A percentile compares a stretch with the other conserved stretches of the same genome.
phyloP scores from a whole-genome alignment of 441 rosid species.

The Corymbia citriodora region DNA sequence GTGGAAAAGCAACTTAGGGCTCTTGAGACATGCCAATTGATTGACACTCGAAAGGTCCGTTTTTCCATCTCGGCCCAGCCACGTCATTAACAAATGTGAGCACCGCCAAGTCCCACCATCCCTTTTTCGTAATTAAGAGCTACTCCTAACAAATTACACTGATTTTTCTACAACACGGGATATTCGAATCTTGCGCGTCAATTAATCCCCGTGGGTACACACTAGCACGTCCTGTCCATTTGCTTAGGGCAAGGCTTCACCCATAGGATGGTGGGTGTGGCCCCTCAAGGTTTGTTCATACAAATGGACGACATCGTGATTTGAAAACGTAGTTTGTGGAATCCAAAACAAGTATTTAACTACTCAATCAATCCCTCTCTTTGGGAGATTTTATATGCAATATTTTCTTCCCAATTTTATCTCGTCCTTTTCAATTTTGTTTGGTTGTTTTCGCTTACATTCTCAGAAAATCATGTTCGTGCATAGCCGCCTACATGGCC shows the following conservation, averaged over 20 bases:
- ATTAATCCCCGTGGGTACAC: background rate
- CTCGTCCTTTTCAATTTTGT: background rate
- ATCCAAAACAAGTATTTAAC: background rate
- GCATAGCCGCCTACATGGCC: background rate
- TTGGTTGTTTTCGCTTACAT: background rate
- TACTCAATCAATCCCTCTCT: background rate
- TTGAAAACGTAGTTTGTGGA: background rate
- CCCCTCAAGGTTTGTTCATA: background rate
- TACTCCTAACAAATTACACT: background rate
- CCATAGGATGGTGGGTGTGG: rapidly evolving
- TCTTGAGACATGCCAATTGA: background rate
- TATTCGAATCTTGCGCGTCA: background rate
- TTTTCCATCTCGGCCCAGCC: background rate
- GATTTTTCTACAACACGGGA: background rate
- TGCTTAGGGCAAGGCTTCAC: background rate
- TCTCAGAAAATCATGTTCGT: background rate
- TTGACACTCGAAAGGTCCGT: background rate
- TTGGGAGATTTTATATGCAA: background rate
- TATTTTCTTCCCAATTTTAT: background rate
- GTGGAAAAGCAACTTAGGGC: background rate
- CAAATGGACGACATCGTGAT: background rate
- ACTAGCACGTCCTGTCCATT: rapidly evolving
- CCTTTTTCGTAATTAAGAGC: background rate
- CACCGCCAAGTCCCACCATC: background rate
- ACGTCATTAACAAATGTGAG: background rate